Base-by-base conservation (phyloP, 1,284 basidiomycete genomes). In the Fomitopsis palustris region DNA sequence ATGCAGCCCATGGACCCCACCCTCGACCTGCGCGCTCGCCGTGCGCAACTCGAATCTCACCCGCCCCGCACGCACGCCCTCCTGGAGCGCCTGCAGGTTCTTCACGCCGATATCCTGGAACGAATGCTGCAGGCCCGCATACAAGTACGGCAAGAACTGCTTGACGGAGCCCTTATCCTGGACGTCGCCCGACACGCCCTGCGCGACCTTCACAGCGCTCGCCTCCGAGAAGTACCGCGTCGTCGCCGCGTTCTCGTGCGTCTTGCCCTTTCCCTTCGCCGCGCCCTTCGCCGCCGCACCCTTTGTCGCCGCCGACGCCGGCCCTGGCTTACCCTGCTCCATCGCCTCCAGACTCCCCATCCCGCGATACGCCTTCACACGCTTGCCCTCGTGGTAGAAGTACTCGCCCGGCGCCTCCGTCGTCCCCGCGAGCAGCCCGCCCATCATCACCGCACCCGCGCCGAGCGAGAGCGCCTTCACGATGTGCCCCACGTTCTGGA, bases 361-460 rank as follows among this genome's bases (percentile, higher is more conserved):
- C 12, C 97, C 96, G 62, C 97, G 90, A 79, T 99, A 99, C 41
- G 96, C 87, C 82, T 99, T 99, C 72, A 99, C 93, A 51, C 97
- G 89, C 82, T 98, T 96, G 67, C 96, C 96, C 69, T 98, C 96
- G 73, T 98, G 95, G 77, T 96, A 98, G 75, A 96, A 98, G 81
- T 98, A 99, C 77, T 98, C 96, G 67, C 97, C 97, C 0, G 97
- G 96, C 0, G 95, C 95, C 75, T 99, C 96, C 63, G 94, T 91
- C 47, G 96, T 98, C 37, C 97, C 96, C 17, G 96, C 97, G 29
- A 99, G 82, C 57, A 99, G 77, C 25, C 95, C 93, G 56, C 96
- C 96, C 96, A 99, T 98, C 96, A 99, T 99, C 62, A 98, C 95
- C 7, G 94, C 96, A 27, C 90, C 88, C 5, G 96, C 96, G 60